phyloP scores from a whole-genome alignment of 106 monocot genomes.

The Gastrodia elata region DNA sequence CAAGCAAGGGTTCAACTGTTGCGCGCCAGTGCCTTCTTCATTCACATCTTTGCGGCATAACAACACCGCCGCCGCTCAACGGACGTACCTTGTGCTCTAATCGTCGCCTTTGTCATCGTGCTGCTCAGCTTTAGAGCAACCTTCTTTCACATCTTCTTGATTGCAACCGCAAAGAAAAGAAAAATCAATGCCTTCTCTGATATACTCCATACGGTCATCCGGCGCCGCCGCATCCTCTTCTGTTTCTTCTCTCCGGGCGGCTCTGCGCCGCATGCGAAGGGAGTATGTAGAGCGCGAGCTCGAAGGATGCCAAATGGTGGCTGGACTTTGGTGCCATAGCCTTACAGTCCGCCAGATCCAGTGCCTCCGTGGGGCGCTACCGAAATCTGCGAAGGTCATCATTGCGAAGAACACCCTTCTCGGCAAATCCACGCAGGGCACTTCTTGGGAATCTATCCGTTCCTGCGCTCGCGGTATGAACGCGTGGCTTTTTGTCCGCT shows the following conservation, averaged over 20 bases:
- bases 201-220: conserved; percentile 1
- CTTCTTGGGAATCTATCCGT: conserved; percentile 34
- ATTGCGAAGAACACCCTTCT: conserved; percentile 47
- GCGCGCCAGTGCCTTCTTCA: too few species aligned
- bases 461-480: conserved; percentile 52
- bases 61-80: too few species aligned
- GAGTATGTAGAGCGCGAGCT: conserved; percentile 24
- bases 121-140: too few species aligned
- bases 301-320: conserved; percentile 45
- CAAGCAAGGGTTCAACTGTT: too few species aligned
- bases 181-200: conserved; percentile 7
- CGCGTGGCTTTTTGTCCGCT: conserved; percentile 61
- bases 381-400: conserved; percentile 29
- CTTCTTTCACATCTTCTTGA: too few species aligned
- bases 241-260: conserved; percentile 7
- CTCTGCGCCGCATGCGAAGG: conserved; percentile 1
- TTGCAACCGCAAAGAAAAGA: too few species aligned
- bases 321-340: conserved; percentile 60
- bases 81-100: too few species aligned
- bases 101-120: too few species aligned
- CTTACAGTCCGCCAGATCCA: conserved; percentile 48
- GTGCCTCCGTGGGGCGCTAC: conserved; percentile 46
- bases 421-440: conserved; percentile 35
- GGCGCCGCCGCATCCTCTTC: background rate
- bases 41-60: too few species aligned